Evolutionary conservation across 2,329 filamentous ascomycete genomes (phyloP).

Genomic region (Ceratocystis papillata): DNA sequence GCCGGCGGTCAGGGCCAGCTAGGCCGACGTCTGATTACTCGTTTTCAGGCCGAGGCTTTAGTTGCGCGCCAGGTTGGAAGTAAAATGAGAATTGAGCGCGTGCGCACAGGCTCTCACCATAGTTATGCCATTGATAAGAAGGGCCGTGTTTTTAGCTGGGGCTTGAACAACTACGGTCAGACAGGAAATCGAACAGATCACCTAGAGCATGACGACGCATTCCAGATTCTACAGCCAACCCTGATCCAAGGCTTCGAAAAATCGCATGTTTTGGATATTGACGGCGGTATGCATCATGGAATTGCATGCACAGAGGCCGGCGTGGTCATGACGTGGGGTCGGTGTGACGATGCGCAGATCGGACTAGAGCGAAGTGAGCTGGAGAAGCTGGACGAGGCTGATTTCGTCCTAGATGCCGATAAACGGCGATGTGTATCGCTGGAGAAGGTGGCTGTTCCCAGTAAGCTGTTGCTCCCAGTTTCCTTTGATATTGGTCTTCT

Average conservation of each 20-base stretch:
- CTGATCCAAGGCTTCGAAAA: slow-evolving; percentile 34
- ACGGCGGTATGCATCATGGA: slow-evolving; percentile 56
- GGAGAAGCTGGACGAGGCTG: slow-evolving; percentile 2
- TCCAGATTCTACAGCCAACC: slow-evolving; percentile 18
- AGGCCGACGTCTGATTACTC: slow-evolving; percentile 39
- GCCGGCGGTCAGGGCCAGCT: slow-evolving; percentile 40
- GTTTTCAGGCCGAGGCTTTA: slow-evolving; percentile 39
- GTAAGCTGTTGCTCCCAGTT: background rate
- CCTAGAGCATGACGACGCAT: slow-evolving; percentile 44
- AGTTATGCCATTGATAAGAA: slow-evolving; percentile 56
- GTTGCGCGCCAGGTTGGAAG: slow-evolving; percentile 33
- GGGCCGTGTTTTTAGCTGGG: slow-evolving; percentile 58
- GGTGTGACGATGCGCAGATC: slow-evolving; percentile 34
- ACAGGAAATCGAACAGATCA: slow-evolving; percentile 49
- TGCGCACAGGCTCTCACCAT: slow-evolving; percentile 53
- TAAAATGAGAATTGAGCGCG: slow-evolving; percentile 31
- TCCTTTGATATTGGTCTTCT: background rate
- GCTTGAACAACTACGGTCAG: slow-evolving; percentile 60
- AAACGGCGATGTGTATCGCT: slow-evolving; percentile 19
- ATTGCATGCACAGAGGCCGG: slow-evolving; percentile 37
- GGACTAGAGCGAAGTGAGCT: slow-evolving; percentile 19
- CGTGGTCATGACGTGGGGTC: slow-evolving; percentile 38
- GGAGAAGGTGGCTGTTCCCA: slow-evolving; percentile 15
- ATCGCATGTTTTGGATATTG: slow-evolving; percentile 46
- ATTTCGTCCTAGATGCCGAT: slow-evolving; percentile 13